Evolutionary conservation across 2,329 filamentous ascomycete species (phyloP), one percentile per base, ranked within the genome.

Genomic region (Atkinsonella hypoxylon): DNA sequence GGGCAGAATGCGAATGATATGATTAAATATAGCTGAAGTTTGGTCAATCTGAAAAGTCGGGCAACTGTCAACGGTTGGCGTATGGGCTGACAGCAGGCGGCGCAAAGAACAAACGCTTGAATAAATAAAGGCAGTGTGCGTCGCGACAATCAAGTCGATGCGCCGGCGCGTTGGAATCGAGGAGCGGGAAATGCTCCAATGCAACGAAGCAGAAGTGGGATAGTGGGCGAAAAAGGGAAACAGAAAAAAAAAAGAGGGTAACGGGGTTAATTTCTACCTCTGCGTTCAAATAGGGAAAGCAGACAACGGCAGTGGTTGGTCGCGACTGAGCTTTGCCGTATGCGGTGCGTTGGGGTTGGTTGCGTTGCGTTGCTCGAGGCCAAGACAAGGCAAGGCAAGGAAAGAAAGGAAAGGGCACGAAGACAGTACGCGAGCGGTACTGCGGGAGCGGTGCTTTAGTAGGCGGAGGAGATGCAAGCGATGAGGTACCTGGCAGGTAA

Each of bases 401-500:
- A 15, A 32, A 30, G 13, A 32, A 30, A 17, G 26, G n/a, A 39
- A 20, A 40, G 38, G 40, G 39, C 45, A 49, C 50, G 36, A 42
- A 20, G 8, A n/a, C 34, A 38, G 44, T 47, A 52, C 51, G 30
- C 30, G 26, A 15, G 30, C 9, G 44, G 17, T 47, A 47, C 51
- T 36, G 42, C 48, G 45, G 32, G 45, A 43, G 36, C 40, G 32
- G 48, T 30, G 32, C n/a, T n/a, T 47, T 46, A 30, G 20, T 26
- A 47, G 41, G 51, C 12, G 40, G 22, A 44, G 12, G 47, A 45
- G 41, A 17, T 31, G 34, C 17, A 18, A 18, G 32, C 31, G 46
- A 17, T 20, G 34, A 49, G 10, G 54, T 56, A 53, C 48, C 50
- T 17, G 18, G 44, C 45, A 56, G 51, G 59, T 61, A 60, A 54